Evolutionary conservation across 257 asterid species (phyloP), one percentile per base, ranked within the genome.

Genomic region (Cruciata laevipes): DNA sequence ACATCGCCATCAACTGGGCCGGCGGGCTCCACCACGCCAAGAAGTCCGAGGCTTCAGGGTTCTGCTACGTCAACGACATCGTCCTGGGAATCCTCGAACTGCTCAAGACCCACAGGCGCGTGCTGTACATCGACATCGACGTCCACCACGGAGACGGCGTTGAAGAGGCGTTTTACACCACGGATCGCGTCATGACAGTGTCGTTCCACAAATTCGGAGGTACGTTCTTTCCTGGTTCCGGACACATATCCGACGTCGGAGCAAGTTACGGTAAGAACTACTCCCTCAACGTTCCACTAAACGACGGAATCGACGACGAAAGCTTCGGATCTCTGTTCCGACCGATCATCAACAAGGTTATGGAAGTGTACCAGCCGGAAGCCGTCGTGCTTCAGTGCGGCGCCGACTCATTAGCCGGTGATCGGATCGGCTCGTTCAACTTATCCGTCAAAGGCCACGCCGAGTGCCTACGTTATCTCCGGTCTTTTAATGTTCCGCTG

Each of bases 1-100:
- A 88, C 70, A 84, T 90, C 13, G 96, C 96, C 3, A 84, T 90
- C 61, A 87, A 90, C 79, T 87, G 97, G 97, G 95, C 95, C 1
- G 97, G 97, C 66, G 97, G 97, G 5, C 74, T 90, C 69, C 97
- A 90, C 63, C 96, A 90, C 67, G 97, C 97, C 18, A 87, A 87
- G 89, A 87, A 81, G 81, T 80, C 86, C 32, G 90, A 79, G 75
- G 97, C 93, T 1, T 86, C 91, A 24, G 96, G 94, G 1, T 88
- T 88, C 69, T 84, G 94, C 63, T 89, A 86, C 73, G 94, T 90
- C 6, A 90, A 90, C 73, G 97, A 87, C 47, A 90, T 90, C 20
- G 97, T 90, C 63, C 81, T 90, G 38, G 96, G 96, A 52, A 86
- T 87, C 53, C 79, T 87, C 2, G 97, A 90, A 78, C 86, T 88